phyloP scores from a whole-genome alignment of 805 yeast species.

The Metschnikowia dekortorum region DNA sequence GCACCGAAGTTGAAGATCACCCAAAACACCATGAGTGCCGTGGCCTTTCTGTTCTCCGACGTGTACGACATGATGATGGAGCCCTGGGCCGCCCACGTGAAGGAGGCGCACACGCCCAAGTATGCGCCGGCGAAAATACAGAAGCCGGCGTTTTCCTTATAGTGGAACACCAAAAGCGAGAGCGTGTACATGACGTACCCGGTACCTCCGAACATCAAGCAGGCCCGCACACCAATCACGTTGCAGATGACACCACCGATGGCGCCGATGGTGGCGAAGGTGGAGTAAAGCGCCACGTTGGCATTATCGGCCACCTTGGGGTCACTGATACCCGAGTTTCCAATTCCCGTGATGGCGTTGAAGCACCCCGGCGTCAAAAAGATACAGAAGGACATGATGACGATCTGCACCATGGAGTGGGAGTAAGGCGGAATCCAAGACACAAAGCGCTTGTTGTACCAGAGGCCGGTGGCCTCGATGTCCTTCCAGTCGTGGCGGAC shows the following conservation, averaged over 20 bases:
- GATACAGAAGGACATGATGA: constrained; percentile 43
- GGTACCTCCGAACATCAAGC: constrained; percentile 49
- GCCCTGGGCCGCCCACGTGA: constrained; percentile 59
- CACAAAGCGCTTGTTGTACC: constrained; percentile 35
- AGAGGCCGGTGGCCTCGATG: constrained; percentile 31
- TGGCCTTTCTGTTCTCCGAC: constrained; percentile 49
- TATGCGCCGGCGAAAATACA: constrained; percentile 54
- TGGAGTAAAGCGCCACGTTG: constrained; percentile 48
- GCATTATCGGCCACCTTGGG: constrained; percentile 43
- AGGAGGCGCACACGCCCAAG: constrained; percentile 52
- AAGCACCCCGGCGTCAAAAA: constrained; percentile 53
- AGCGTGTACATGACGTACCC: constrained; percentile 54
- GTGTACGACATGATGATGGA: constrained; percentile 56
- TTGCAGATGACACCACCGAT: constrained; percentile 54
- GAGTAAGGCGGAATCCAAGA: constrained; percentile 34
- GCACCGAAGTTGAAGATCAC: constrained; percentile 59
- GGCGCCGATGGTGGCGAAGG: constrained; percentile 56
- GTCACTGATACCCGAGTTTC: constrained; percentile 42
- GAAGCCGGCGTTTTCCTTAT: constrained; percentile 45
- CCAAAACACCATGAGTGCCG: constrained; percentile 54
- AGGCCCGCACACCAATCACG: constrained; percentile 41
- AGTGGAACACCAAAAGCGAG: constrained; percentile 46
- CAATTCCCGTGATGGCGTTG: constrained; percentile 49
- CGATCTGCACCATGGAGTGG: constrained; percentile 37
- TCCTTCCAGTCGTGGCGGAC: constrained; percentile 20